Evolutionary conservation across 192 early-diverging fungal species (phyloP).

Genomic region (Coemansia sp.): DNA sequence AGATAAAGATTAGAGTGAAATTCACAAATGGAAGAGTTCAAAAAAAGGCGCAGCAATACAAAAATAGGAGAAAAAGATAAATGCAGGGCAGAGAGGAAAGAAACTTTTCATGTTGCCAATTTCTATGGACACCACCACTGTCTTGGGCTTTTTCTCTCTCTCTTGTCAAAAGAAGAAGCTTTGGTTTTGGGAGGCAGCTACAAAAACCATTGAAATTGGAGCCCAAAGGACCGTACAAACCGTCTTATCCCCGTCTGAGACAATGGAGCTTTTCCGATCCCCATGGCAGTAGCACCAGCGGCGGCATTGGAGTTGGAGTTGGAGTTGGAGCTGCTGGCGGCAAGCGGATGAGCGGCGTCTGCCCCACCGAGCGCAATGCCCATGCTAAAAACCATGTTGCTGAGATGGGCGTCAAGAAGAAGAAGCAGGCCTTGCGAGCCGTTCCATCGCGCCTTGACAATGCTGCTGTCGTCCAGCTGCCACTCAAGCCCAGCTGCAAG

Average conservation of each 20-base stretch:
- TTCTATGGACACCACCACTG: too few species aligned
- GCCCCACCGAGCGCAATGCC: conserved; percentile 27
- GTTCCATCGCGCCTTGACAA: conserved; percentile 62
- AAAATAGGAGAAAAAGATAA: neutral
- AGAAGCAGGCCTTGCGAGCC: conserved; percentile 39
- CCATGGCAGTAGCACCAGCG: conserved; percentile 9
- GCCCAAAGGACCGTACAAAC: conserved; percentile 44
- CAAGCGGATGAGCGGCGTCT: neutral
- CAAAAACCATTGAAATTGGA: conserved; percentile 52
- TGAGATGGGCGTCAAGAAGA: conserved; percentile 39
- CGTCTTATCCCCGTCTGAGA: conserved; percentile 20
- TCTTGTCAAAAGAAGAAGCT: neutral
- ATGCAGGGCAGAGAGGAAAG: neutral
- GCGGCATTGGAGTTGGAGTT: neutral
- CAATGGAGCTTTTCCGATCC: neutral
- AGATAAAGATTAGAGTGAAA: conserved; percentile 4
- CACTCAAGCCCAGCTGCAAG: conserved; percentile 84
- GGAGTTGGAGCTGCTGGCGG: neutral
- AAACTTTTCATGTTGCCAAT: neutral
- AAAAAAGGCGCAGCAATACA: neutral
- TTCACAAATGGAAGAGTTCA: neutral
- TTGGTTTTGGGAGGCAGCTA: conserved; percentile 4
- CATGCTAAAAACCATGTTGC: conserved; percentile 50
- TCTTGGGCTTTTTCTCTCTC: neutral
- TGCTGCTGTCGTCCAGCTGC: conserved; percentile 59